Conservation (phyloP, 2,329 filamentous ascomycete genomes). For the Aschersonia sp. region DNA sequence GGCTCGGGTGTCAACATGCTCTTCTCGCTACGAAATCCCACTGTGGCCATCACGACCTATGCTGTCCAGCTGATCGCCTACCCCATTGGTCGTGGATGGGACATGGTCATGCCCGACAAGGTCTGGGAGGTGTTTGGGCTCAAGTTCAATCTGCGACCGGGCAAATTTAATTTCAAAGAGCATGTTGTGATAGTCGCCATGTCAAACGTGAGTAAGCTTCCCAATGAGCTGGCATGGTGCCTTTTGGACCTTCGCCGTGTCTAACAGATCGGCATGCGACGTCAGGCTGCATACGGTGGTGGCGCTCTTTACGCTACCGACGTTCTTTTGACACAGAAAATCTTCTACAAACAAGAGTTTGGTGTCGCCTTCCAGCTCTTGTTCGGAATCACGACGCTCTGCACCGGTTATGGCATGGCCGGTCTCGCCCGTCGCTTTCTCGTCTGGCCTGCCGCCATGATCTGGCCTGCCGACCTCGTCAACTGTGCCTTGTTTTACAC, state of each 20-base stretch:
- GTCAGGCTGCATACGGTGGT: constrained; percentile 40
- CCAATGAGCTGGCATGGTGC: too few relatives aligned
- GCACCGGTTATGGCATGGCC: constrained; percentile 43
- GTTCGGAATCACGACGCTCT: constrained; percentile 37
- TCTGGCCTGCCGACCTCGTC: constrained; percentile 41
- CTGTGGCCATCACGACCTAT: constrained; percentile 44
- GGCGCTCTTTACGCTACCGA: constrained; percentile 42
- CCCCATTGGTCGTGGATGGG: constrained; percentile 40
- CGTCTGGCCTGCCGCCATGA: constrained; percentile 40
- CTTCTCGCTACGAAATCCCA: constrained; percentile 45
- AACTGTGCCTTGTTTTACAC: constrained; percentile 37
- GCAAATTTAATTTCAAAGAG: constrained; percentile 48
- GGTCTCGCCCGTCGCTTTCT: constrained; percentile 38
- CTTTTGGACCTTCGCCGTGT: neutral
- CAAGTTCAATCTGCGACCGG: constrained; percentile 41
- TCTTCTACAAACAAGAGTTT: constrained; percentile 44
- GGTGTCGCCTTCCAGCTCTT: constrained; percentile 39
- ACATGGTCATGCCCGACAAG: constrained; percentile 37
- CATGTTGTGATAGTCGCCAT: constrained; percentile 48
- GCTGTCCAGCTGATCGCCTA: constrained; percentile 49
- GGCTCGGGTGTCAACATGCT: constrained; percentile 49
- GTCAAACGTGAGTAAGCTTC: constrained; percentile 37
- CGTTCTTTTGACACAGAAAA: constrained; percentile 31
- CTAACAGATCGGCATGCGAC: neutral
- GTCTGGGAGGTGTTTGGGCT: constrained; percentile 35